Evolutionary conservation across 768 basidiomycete genomes (phyloP).

Genomic region (Naganishia vaughanmartiniae): DNA sequence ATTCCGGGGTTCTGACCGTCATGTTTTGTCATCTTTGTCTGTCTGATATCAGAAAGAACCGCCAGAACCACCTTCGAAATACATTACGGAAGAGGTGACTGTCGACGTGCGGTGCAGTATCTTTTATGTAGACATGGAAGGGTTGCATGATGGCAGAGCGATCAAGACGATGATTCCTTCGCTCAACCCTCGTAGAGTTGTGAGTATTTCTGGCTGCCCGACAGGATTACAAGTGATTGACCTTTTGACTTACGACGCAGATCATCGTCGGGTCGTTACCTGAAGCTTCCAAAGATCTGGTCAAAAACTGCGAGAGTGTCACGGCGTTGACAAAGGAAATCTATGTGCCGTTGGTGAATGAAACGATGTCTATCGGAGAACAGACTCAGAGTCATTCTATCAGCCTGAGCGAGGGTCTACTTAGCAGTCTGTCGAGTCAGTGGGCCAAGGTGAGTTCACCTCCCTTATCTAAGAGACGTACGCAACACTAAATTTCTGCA

Average conservation of each 20-base stretch:
- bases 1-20: constrained; percentile 1
- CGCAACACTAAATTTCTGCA: background rate
- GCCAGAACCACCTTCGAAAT: constrained; percentile 88
- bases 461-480: background rate
- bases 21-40: background rate
- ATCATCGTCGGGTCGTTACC: constrained; percentile 80
- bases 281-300: constrained; percentile 67
- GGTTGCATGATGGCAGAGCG: constrained; percentile 91
- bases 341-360: constrained; percentile 70
- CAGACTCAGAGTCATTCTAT: constrained; percentile 93
- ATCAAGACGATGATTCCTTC: constrained; percentile 95
- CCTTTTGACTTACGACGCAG: constrained; percentile 54
- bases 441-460: constrained; percentile 68
- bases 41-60: constrained; percentile 64
- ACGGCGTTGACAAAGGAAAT: constrained; percentile 91
- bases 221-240: background rate
- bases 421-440: constrained; percentile 68
- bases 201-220: constrained; percentile 51
- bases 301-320: constrained; percentile 76
- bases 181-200: constrained; percentile 94
- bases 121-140: constrained; percentile 93
- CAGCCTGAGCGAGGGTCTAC: constrained; percentile 82
- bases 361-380: constrained; percentile 85
- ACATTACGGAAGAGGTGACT: constrained; percentile 68
- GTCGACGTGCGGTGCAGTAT: constrained; percentile 81